Evolutionary conservation across 2,329 filamentous ascomycete genomes (phyloP).

Genomic region (Pleoardoris graminearum): DNA sequence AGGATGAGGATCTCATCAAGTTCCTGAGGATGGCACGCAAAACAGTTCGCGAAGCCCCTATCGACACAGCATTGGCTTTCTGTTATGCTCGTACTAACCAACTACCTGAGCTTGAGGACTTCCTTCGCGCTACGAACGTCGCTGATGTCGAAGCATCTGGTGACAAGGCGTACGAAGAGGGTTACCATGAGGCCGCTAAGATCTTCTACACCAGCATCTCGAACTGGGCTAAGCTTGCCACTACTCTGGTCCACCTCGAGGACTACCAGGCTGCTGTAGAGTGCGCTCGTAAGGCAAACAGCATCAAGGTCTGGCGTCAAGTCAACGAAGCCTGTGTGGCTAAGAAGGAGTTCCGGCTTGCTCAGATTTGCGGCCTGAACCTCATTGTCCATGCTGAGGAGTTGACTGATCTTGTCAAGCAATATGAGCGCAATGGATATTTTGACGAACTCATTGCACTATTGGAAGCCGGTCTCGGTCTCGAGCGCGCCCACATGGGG

Average conservation of each 20-base stretch:
- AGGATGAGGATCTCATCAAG: constrained; percentile 97
- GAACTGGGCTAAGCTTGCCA: constrained; percentile 99
- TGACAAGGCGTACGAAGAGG: constrained; percentile 96
- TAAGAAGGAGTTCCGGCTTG: constrained; percentile 98
- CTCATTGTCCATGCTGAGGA: constrained; percentile 97
- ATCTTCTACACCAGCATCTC: constrained; percentile 99
- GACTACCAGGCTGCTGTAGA: constrained; percentile 98
- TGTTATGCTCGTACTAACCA: constrained; percentile 90
- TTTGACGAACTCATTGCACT: constrained; percentile 97
- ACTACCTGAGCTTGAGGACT: constrained; percentile 91
- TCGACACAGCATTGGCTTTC: constrained; percentile 94
- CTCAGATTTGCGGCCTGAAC: constrained; percentile 98
- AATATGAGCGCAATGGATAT: constrained; percentile 96
- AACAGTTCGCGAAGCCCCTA: constrained; percentile 87
- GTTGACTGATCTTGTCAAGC: constrained; percentile 86
- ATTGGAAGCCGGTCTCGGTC: constrained; percentile 89
- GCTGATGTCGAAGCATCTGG: constrained; percentile 95
- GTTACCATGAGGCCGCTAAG: constrained; percentile 93
- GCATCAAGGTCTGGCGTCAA: constrained; percentile 98
- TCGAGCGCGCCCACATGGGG: constrained; percentile 67
- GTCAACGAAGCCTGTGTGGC: constrained; percentile 94
- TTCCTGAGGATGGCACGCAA: constrained; percentile 97
- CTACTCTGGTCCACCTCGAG: constrained; percentile 92
- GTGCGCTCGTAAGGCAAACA: constrained; percentile 97
- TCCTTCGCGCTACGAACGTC: constrained; percentile 89